Conservation (phyloP, 768 basidiomycete genomes). For the Asterophora parasitica region DNA sequence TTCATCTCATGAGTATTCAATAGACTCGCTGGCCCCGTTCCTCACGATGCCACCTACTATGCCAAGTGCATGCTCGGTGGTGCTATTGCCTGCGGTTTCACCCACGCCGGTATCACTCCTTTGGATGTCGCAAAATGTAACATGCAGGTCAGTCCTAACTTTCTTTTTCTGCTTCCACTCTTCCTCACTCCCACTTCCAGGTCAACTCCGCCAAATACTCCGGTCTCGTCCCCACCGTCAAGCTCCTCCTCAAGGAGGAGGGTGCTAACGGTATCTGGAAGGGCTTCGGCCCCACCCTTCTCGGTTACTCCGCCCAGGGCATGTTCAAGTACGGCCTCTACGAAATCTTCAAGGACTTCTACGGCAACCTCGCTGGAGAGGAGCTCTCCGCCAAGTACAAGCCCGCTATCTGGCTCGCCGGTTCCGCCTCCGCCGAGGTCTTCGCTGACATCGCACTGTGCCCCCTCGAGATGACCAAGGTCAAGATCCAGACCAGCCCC, state of each 20-base stretch:
- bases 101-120: constrained; percentile 84
- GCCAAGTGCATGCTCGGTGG: constrained; percentile 86
- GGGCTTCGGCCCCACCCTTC: constrained; percentile 87
- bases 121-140: constrained; percentile 89
- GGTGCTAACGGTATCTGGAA: constrained; percentile 88
- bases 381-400: constrained; percentile 77
- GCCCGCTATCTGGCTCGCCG: constrained; percentile 88
- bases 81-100: constrained; percentile 81
- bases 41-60: constrained; percentile 74
- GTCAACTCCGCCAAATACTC: constrained; percentile 75
- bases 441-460: constrained; percentile 96
- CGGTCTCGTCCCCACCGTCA: constrained; percentile 57
- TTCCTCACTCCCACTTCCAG: constrained; percentile 29
- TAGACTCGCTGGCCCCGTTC: constrained; percentile 67
- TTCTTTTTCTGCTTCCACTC: background rate
- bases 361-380: constrained; percentile 87
- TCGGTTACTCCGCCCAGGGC: constrained; percentile 94
- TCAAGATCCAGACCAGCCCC: constrained; percentile 81
- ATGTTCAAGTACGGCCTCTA: constrained; percentile 99
- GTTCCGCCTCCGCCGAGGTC: constrained; percentile 92
- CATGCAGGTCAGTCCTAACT: constrained; percentile 63
- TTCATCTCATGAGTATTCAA: too few species aligned
- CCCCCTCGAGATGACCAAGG: constrained; percentile 91
- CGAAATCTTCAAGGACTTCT: constrained; percentile 91
- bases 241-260: constrained; percentile 71